Evolutionary conservation across 345 rosid genomes (phyloP).

Genomic region (Eucalyptus sp.): DNA sequence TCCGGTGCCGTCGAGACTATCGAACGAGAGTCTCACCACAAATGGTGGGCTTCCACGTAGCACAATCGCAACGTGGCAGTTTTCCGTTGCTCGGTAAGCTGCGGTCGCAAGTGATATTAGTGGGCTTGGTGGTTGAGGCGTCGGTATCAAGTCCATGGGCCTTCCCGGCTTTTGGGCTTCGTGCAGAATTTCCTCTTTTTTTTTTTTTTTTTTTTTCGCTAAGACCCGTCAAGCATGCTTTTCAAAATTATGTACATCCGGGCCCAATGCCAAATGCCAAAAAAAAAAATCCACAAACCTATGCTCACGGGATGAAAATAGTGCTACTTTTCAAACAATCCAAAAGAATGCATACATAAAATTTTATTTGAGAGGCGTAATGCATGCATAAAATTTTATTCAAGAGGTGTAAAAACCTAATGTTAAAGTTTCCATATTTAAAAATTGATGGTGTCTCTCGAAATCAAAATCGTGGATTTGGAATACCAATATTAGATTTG

Average conservation of each 20-base stretch:
- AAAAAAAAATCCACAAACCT: no score
- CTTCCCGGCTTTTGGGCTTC: background rate
- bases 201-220: no score
- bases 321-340: background rate
- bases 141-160: background rate
- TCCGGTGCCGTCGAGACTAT: background rate
- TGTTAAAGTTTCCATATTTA: no score
- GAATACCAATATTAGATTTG: background rate
- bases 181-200: no score
- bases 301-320: background rate
- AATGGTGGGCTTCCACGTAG: background rate
- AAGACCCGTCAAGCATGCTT: no score
- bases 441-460: no score
- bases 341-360: background rate
- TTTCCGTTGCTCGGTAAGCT: background rate
- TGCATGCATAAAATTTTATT: no score
- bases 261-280: background rate
- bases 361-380: no score
- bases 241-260: no score
- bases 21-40: background rate
- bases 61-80: background rate
- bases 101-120: background rate
- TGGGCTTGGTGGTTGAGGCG: background rate
- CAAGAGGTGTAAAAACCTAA: no score
- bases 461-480: background rate